phyloP scores from a whole-genome alignment of 2,329 filamentous ascomycete species.

The Dactylellina leptospora region DNA sequence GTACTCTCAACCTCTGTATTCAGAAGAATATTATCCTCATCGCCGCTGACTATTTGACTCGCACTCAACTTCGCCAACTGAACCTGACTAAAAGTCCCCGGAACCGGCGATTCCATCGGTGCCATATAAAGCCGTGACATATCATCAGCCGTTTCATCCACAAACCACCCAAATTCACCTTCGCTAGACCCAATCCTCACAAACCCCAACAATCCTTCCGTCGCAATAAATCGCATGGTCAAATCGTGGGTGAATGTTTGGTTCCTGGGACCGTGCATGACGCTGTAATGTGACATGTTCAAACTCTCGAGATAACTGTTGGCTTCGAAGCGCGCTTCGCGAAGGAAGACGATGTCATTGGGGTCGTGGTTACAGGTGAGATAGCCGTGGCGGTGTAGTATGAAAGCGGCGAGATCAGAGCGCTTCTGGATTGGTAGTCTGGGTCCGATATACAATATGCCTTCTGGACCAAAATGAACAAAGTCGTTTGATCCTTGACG shows the following conservation, averaged over 20 bases:
- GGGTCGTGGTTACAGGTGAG: constrained; percentile 19
- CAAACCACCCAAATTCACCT: constrained; percentile 27
- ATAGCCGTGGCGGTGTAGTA: constrained; percentile 22
- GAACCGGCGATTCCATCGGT: constrained; percentile 1
- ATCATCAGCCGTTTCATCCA: background rate
- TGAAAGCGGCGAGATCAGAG: constrained; percentile 13
- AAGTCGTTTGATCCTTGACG: constrained; percentile 11
- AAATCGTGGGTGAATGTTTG: constrained; percentile 14
- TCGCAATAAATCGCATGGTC: constrained; percentile 10
- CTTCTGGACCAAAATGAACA: constrained; percentile 21
- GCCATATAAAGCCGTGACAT: constrained; percentile 26
- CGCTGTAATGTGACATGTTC: constrained; percentile 20
- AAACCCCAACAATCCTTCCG: constrained; percentile 10
- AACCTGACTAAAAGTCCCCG: constrained; percentile 22
- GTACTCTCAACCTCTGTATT: background rate
- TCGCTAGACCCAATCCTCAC: constrained; percentile 4
- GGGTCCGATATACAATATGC: constrained; percentile 13
- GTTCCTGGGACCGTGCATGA: constrained; percentile 23
- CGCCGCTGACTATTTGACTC: background rate
- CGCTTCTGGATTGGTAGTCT: background rate
- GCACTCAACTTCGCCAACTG: constrained; percentile 4
- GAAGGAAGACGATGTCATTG: constrained; percentile 31
- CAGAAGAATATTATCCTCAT: background rate
- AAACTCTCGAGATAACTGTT: background rate
- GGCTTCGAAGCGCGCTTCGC: background rate